These are phyloP conservation scores for Trypanosoma vivax DNA, from an alignment of 208 protist genomes.

Conservation along the genomic window DNA sequence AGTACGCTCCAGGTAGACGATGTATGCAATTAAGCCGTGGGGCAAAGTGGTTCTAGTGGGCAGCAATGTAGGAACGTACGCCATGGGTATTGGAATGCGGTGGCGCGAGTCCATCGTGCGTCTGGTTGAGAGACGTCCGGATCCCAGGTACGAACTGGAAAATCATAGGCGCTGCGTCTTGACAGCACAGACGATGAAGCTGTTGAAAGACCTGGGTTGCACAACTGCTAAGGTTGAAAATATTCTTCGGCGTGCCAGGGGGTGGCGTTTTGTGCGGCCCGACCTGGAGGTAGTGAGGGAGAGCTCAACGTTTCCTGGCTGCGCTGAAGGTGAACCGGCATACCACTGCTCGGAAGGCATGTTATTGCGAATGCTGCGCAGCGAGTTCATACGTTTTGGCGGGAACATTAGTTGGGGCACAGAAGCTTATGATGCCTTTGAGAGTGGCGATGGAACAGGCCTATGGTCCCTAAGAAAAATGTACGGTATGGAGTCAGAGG, in stretches of 20 bases:
- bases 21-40: conserved; percentile 88
- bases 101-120: conserved; percentile 75
- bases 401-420: conserved; percentile 59
- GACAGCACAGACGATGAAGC: conserved; percentile 58
- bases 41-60: conserved; percentile 68
- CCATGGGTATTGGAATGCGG: conserved; percentile 81
- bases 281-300: conserved; percentile 40
- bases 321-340: conserved; percentile 44
- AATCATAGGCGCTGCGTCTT: conserved; percentile 52
- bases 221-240: conserved; percentile 34
- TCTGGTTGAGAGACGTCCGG: conserved; percentile 43
- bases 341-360: conserved; percentile 68
- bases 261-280: conserved; percentile 58
- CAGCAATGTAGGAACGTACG: conserved; percentile 53
- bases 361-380: conserved; percentile 53
- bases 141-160: conserved; percentile 41
- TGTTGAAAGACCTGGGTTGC: conserved; percentile 67
- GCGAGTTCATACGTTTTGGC: conserved; percentile 70
- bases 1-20: conserved; percentile 4
- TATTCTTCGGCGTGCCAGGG: conserved; percentile 34
- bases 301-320: conserved; percentile 57
- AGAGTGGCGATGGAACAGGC: conserved; percentile 51
- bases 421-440: conserved; percentile 51
- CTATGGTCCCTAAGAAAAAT: conserved; percentile 66
- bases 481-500: conserved; percentile 52